A percentile compares a stretch with the other conserved stretches of the same genome.
phyloP scores from a whole-genome alignment of 2,329 filamentous ascomycete genomes.

The Dryadomyces quercivorus region DNA sequence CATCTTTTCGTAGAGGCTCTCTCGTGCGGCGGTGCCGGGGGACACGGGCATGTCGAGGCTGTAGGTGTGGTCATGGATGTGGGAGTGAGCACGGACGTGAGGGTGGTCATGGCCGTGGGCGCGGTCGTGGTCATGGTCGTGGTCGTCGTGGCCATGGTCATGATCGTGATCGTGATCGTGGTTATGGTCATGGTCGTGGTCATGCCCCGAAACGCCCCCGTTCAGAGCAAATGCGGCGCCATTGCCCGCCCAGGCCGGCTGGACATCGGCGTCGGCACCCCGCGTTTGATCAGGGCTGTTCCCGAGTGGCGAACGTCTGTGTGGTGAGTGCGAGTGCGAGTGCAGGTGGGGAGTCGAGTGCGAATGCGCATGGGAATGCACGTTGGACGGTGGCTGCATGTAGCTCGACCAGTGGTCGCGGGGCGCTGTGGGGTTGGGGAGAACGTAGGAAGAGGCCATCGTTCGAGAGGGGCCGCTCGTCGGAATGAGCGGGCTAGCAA shows the following conservation, averaged over 20 bases:
- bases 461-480: not conserved
- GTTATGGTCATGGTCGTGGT: constrained; percentile 6
- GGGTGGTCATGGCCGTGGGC: constrained; percentile 15
- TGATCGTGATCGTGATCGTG: constrained; percentile 9
- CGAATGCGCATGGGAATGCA: constrained; percentile 14
- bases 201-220: not conserved
- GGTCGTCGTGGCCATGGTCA: constrained; percentile 15
- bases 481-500: too few relatives aligned
- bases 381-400: constrained; percentile 16
- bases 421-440: constrained; percentile 36
- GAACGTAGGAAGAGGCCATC: constrained; percentile 36
- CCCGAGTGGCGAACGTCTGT: constrained; percentile 25
- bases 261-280: constrained; percentile 5
- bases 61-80: constrained; percentile 16
- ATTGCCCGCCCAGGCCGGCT: constrained; percentile 11
- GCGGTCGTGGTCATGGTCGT: constrained; percentile 12
- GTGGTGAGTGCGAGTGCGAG: constrained; percentile 15
- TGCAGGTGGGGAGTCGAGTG: constrained; percentile 21
- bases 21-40: not conserved
- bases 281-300: constrained; percentile 23
- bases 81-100: constrained; percentile 14
- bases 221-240: constrained; percentile 10
- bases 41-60: not conserved
- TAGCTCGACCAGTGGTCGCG: constrained; percentile 22
- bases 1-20: constrained; percentile 15